Evolutionary conservation across 2,329 filamentous ascomycete species (phyloP), one percentile per base, ranked within the genome.

Genomic region (Fusarium nelsonii): DNA sequence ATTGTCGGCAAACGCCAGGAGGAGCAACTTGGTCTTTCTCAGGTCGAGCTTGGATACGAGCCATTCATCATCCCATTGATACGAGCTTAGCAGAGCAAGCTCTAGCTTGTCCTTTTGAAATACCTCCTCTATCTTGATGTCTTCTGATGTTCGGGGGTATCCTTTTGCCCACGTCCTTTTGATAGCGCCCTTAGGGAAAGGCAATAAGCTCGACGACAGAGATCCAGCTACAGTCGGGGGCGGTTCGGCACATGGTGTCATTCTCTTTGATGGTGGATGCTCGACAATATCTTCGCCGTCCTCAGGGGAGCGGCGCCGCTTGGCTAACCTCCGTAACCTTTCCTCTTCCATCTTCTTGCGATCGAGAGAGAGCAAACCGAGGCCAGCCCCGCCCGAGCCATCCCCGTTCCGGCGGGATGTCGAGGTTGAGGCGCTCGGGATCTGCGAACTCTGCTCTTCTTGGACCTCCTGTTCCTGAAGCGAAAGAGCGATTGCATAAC

Each of bases 91-190:
- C 0, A 98, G 87, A 1, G 93, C 94, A 39, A 93, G 87, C 51
- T 92, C 83, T 10, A 98, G 83, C 14, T 90, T 85, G 3, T 87
- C 80, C 64, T 88, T 90, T 76, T 97, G 91, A 2, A 97, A 79
- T 0, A 97, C 87, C 77, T 97, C 94, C 73, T 97, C 93, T 40
- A 98, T 89, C 63, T 90, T 96, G 75, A 98, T 93, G 66, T 97
- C 93, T 65, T 94, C 86, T 6, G 82, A 83, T 0, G 78, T 82
- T 36, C 92, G 84, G 3, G 85, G 81, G 67, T 87, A 88, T 4
- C 90, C 89, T 36, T 83, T 83, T 0, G 88, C 89, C 88, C 91
- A 95, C 0, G 96, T 98, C 74, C 91, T 93, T 79, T 93, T 96
- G 46, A 98, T 88, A 0, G 84, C 82, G 2, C 94, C 95, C 40